phyloP scores from a whole-genome alignment of 2,329 filamentous ascomycete genomes.

The Aspergillus glaucus region DNA sequence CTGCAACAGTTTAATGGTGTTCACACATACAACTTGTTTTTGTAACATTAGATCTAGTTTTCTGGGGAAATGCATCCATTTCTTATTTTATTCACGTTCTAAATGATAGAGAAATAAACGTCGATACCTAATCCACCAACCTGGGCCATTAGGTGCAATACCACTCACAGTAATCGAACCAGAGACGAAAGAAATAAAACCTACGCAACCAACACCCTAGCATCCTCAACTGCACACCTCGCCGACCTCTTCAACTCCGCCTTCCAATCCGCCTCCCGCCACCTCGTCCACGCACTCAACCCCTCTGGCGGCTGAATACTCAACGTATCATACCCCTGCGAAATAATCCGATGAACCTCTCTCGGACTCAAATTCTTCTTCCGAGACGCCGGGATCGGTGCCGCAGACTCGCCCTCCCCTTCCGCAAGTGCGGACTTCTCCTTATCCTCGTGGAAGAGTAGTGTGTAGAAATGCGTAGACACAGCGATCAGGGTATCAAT shows the following conservation, averaged over 20 bases:
- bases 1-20: too few relatives aligned
- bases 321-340: constrained; percentile 91
- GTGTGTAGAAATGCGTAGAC: constrained; percentile 73
- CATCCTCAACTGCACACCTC: constrained; percentile 68
- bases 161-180: too few relatives aligned
- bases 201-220: constrained; percentile 43
- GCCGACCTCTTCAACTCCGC: constrained; percentile 80
- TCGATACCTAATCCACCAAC: too few relatives aligned
- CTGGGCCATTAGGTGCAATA: too few relatives aligned
- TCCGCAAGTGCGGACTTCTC: constrained; percentile 18
- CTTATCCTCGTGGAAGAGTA: constrained; percentile 56
- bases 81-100: too few relatives aligned
- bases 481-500: constrained; percentile 80
- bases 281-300: constrained; percentile 77
- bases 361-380: constrained; percentile 69
- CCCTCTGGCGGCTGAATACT: constrained; percentile 86
- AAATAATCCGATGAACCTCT: constrained; percentile 86
- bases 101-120: too few relatives aligned
- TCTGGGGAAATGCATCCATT: too few relatives aligned
- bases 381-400: constrained; percentile 25
- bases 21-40: too few relatives aligned
- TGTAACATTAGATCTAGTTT: too few relatives aligned
- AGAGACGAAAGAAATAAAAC: background rate
- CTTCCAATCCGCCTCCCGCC: constrained; percentile 80
- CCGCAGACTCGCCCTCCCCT: constrained; percentile 16